Base-by-base conservation (phyloP, 106 monocot species). In the Ottelia alismoides region DNA sequence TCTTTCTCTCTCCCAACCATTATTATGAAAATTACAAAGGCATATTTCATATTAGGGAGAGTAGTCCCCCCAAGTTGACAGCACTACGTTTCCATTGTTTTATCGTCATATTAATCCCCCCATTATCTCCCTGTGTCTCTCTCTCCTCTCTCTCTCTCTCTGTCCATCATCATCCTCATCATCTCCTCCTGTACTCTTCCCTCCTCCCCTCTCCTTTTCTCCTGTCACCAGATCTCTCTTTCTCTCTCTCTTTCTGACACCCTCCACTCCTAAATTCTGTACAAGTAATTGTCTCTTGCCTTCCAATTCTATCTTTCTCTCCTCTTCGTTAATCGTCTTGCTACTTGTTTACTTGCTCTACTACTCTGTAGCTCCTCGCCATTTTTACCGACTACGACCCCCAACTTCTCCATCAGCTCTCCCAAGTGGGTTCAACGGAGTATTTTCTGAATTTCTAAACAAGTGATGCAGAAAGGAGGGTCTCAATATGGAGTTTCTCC, bases 391-490 rank as follows among this genome's bases (percentile, higher is more conserved):
- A n/a, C n/a, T n/a, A n/a, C n/a, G n/a, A n/a, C n/a, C n/a, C n/a
- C n/a, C n/a, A n/a, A n/a, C n/a, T n/a, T n/a, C n/a, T n/a, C n/a
- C n/a, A n/a, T n/a, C n/a, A n/a, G n/a, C n/a, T n/a, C n/a, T 54
- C 0, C 27, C 25, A 25, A 6, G 27, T 12, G 25, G 12, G 53
- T 25, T 25, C 0, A 6, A 12, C 4, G 0, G 14, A 54, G 16
- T 16, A 25, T 21, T 56, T 14, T 22, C 56, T 31, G 18, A n/a
- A 14, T 21, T 20, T 18, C 17, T n/a, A 9, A 9, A 22, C 20
- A 19, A 19, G 28, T 47, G n/a, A 22, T 19, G 28, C 25, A 61
- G 49, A 27, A 61, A 21, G 61, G 61, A 61, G 61, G 61, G 29
- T 22, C 59, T 46, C 59, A 45, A 24, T 60, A 60, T 47, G 59